Percentiles rank a stretch among this genome's conserved stretches.
phyloP scores from a whole-genome alignment of 129 eudicot species.

The Saposhnikovia divaricata region DNA sequence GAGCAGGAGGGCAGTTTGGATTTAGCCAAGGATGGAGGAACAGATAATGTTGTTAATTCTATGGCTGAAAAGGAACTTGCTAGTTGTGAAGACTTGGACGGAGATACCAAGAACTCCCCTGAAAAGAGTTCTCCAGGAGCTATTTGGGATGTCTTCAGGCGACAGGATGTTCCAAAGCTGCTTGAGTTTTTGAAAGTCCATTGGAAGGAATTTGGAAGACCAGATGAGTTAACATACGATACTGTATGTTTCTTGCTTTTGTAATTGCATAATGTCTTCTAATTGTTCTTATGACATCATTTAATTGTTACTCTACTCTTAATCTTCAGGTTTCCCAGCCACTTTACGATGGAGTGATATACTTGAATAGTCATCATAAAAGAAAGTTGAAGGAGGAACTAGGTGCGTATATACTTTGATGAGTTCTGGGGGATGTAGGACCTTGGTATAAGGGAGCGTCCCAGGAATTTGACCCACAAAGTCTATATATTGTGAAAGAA shows the following conservation, averaged over 20 bases:
- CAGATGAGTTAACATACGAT: constrained; percentile 28
- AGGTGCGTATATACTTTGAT: constrained; percentile 38
- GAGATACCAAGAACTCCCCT: constrained; percentile 18
- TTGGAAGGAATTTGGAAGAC: constrained; percentile 44
- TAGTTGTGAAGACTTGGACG: constrained; percentile 38
- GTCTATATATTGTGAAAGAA: neutral
- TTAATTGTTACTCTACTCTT: constrained; percentile 13
- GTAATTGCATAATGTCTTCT: neutral
- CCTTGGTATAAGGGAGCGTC: neutral
- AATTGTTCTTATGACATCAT: neutral
- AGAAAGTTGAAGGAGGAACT: constrained; percentile 74
- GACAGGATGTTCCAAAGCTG: constrained; percentile 73
- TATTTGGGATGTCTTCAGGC: constrained; percentile 79
- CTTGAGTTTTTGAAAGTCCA: constrained; percentile 52
- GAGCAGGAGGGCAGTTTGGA: constrained; percentile 23
- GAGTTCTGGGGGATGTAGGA: neutral
- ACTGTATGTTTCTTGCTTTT: constrained; percentile 30
- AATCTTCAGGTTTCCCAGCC: constrained; percentile 43
- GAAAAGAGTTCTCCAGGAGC: constrained; percentile 54
- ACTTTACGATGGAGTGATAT: constrained; percentile 58
- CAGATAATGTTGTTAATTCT: constrained; percentile 24
- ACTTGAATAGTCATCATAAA: constrained; percentile 54
- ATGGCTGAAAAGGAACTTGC: constrained; percentile 22
- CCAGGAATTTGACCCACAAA: neutral
- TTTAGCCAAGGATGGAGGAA: constrained; percentile 24